phyloP scores from a whole-genome alignment of 2,329 filamentous ascomycete genomes.

The Pseudopithomyces chartarum region DNA sequence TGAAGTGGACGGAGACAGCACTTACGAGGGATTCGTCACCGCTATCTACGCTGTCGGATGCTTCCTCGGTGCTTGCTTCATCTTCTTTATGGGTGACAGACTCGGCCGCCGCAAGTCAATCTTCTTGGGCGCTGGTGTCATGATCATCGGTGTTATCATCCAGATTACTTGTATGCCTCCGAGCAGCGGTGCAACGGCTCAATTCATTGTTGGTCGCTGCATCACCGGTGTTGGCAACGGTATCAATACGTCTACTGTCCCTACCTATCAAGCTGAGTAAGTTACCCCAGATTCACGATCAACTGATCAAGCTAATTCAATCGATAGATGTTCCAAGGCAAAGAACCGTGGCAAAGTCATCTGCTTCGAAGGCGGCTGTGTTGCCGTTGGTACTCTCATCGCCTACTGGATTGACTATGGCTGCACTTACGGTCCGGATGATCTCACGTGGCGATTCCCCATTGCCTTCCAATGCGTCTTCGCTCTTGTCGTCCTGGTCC shows the following conservation, averaged over 20 bases:
- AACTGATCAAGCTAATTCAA: background rate
- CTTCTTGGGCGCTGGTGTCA: constrained; percentile 47
- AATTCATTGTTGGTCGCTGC: constrained; percentile 39
- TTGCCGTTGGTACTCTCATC: constrained; percentile 3
- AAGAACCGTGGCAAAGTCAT: constrained; percentile 3
- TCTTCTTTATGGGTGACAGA: constrained; percentile 45
- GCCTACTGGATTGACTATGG: constrained; percentile 15
- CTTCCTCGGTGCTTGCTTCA: constrained; percentile 47
- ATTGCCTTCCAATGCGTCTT: constrained; percentile 60
- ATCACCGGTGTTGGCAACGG: constrained; percentile 44
- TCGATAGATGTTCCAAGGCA: background rate
- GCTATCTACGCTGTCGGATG: constrained; percentile 59
- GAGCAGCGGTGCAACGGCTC: constrained; percentile 25
- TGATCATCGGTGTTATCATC: constrained; percentile 49
- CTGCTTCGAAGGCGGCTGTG: constrained; percentile 2
- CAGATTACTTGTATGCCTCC: constrained; percentile 39
- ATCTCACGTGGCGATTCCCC: constrained; percentile 44
- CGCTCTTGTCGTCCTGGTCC: constrained; percentile 58
- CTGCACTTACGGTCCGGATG: constrained; percentile 7
- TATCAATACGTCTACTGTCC: constrained; percentile 22
- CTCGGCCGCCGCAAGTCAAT: constrained; percentile 51
- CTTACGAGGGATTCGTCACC: constrained; percentile 52
- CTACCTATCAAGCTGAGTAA: constrained; percentile 14
- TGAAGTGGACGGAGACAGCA: constrained; percentile 42
- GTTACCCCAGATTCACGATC: constrained; percentile 26